Conservation (phyloP, 495 filamentous ascomycete genomes). For the Trichoderma parareesei region DNA sequence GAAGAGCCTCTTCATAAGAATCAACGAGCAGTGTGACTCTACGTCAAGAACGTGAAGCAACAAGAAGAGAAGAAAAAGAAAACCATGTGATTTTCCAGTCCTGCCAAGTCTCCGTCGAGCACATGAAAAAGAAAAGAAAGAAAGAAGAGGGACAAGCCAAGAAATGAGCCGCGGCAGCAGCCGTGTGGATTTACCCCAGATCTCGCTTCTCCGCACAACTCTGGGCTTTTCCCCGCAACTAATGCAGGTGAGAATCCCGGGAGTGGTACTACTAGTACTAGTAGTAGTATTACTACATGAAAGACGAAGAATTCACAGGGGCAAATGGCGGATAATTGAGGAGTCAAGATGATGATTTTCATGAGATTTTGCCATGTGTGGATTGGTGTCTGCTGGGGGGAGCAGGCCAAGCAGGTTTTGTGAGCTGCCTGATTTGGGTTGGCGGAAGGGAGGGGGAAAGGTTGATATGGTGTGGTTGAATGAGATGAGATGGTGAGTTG, state of each 20-base stretch:
- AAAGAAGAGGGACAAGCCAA: not conserved
- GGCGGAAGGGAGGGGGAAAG: not conserved
- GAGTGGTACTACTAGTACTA: too few species aligned
- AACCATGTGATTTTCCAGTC: too few species aligned
- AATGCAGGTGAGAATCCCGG: too few species aligned
- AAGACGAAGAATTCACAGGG: too few species aligned
- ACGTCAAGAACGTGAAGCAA: too few species aligned
- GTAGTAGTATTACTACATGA: too few species aligned
- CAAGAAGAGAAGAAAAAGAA: too few species aligned
- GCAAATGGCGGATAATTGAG: too few species aligned
- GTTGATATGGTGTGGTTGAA: not conserved
- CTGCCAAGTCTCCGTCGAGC: not conserved
- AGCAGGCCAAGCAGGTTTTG: not conserved
- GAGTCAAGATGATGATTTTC: too few species aligned
- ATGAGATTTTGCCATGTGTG: not conserved
- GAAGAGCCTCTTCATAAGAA: too few species aligned
- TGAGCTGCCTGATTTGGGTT: not conserved
- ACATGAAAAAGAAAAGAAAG: not conserved
- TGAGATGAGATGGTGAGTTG: not conserved
- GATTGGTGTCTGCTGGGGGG: not conserved
- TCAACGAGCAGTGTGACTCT: too few species aligned
- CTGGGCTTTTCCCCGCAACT: not conserved
- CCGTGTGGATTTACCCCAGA: not conserved
- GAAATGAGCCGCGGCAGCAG: not conserved
- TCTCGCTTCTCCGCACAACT: not conserved